phyloP scores from a whole-genome alignment of 306 rosid species.

The Cyclanthera cordifolia region DNA sequence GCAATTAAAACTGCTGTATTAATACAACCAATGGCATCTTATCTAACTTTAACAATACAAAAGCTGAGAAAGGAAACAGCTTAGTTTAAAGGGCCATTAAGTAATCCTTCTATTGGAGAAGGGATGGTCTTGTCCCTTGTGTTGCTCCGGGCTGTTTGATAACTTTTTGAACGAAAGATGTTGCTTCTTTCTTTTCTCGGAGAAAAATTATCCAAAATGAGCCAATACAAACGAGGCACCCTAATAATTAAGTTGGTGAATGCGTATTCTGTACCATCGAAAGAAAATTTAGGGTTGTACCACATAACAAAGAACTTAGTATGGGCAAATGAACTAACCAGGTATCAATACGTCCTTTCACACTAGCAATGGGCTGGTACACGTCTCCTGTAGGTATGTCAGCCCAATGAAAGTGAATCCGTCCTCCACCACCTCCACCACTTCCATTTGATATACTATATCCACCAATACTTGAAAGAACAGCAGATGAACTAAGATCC shows the following conservation, averaged over 20 bases:
- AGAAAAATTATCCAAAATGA: not conserved
- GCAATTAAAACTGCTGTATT: not conserved
- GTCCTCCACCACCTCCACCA: constrained; percentile 98
- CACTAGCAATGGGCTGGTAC: constrained; percentile 83
- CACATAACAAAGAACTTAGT: not conserved
- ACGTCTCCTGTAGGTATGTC: constrained; percentile 90
- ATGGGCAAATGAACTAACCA: constrained; percentile 34
- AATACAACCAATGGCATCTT: not conserved
- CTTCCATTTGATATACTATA: constrained; percentile 46
- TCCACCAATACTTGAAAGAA: constrained; percentile 83
- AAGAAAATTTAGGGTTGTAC: not conserved
- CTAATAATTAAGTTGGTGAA: not conserved
- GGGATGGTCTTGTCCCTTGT: not conserved
- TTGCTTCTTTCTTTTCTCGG: not conserved
- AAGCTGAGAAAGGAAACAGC: not conserved
- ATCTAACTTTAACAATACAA: not conserved
- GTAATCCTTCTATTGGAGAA: not conserved
- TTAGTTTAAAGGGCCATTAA: not conserved
- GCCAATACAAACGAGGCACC: not conserved
- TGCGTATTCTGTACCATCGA: not conserved
- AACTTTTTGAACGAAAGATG: not conserved
- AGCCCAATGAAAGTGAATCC: constrained; percentile 96
- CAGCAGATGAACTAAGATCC: constrained; percentile 53
- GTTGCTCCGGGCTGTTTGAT: not conserved
- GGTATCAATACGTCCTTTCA: constrained; percentile 53